Evolutionary conservation across 768 basidiomycete genomes (phyloP), one percentile per base, ranked within the genome.

Genomic region (Pulveroboletus ravenelii): DNA sequence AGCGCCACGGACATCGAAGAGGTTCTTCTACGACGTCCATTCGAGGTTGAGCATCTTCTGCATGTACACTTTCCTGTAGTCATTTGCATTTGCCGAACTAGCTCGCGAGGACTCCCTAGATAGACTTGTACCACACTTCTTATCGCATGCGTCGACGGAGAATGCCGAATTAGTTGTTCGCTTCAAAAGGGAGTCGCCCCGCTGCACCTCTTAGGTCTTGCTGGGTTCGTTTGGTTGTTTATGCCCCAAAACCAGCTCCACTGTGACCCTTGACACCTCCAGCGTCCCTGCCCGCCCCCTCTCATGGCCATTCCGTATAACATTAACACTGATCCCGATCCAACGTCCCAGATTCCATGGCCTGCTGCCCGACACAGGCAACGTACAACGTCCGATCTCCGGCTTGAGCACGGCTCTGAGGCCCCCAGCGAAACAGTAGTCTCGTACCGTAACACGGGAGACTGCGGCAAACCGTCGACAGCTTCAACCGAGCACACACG

Each of bases 331-430:
- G 84, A 86, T 62, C 83, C 87, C 20, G 87, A 89, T 65, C 84
- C 86, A n/a, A 85, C 85, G 0, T 84, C 82, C 12, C 88, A 88
- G 65, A 82, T 89, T 41, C 69, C 88, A 20, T 90, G 88, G 88
- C 88, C 88, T 42, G 73, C 78, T 51, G 69, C 67, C 30, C 66
- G 61, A 36, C 62, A 62, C 56, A 71, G 60, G 57, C 68, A 68
- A 56, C 61, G 62, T 14, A 66, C 62, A 5, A 39, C 58, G 15
- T 59, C 59, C 14, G 52, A 56, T 41, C 50, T 52, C 49, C 54
- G 60, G 61, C 29, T 59, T 57, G 48, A 69, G 57, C 50, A 51
- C 40, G 57, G 27, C 43, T 53, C 56, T 12, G 58, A 55, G 27
- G 56, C 54, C 41, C 45, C 58, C 15, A 56, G 47, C 23, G 64